Percentiles rank a stretch among this genome's conserved stretches.
phyloP scores from a whole-genome alignment of 139 green algal species.

The Monoraphidium neglectum region DNA sequence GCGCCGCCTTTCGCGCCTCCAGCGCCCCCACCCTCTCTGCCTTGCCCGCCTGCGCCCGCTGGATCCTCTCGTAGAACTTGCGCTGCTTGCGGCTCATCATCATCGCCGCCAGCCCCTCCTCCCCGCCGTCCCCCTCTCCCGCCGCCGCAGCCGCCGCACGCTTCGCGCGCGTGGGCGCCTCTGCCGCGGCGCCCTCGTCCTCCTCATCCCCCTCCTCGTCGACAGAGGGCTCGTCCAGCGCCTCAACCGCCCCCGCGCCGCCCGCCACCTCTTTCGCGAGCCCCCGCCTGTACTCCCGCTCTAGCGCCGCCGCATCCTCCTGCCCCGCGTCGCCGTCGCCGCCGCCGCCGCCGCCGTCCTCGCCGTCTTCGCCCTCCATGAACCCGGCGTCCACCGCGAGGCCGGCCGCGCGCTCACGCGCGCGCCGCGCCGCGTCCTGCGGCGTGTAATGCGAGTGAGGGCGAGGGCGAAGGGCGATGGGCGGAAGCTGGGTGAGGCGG shows the following conservation, averaged over 20 bases:
- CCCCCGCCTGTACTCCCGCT: conserved; percentile 62
- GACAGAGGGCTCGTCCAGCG: not conserved
- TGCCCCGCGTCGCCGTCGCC: not conserved
- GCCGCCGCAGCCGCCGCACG: not conserved
- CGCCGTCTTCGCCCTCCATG: conserved; percentile 29
- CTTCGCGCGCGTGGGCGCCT: conserved; percentile 5
- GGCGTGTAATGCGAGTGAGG: no score
- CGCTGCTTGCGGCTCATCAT: conserved; percentile 92
- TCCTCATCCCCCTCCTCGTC: conserved; percentile 25
- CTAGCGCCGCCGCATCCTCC: conserved; percentile 45
- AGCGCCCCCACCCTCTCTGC: conserved; percentile 56
- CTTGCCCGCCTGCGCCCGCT: conserved; percentile 62
- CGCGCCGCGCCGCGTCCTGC: conserved; percentile 70
- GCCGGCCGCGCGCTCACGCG: conserved; percentile 53
- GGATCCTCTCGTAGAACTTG: conserved; percentile 89
- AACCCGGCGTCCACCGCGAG: conserved; percentile 37
- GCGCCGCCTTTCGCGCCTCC: conserved; percentile 37
- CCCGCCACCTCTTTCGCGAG: conserved; percentile 56
- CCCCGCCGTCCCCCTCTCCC: conserved; percentile 52
- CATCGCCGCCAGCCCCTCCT: conserved; percentile 75
- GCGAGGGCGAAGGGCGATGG: no score
- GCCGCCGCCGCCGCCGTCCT: conserved; percentile 23
- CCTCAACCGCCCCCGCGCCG: conserved; percentile 6
- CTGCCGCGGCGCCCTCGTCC: conserved; percentile 5
- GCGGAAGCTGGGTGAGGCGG: no score